Base-by-base conservation (phyloP, 352 stramenopile species). In the Phytopythium kandeliae region DNA sequence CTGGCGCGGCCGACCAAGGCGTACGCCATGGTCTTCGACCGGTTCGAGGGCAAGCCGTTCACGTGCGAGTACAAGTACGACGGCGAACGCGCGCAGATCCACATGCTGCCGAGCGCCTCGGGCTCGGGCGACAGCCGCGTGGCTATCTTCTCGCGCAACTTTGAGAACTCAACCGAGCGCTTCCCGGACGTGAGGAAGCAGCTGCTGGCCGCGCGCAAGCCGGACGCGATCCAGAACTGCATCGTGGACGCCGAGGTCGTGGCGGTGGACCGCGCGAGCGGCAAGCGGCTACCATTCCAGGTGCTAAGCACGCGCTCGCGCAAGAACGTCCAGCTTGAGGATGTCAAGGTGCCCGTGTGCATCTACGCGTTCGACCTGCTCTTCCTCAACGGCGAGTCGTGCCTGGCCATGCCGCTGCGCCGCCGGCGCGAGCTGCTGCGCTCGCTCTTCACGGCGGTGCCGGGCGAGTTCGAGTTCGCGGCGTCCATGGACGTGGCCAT, bases 21-120 rank as follows among this genome's bases (percentile, higher is more conserved):
- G 33, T 91, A 92, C 49, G 83, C 86, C 21, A 98, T 99, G 78
- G 97, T 99, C 11, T 89, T 99, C 40, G 96, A 98, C 53, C 88
- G 97, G 9, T 93, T 99, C 48, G 81, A 98, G 62, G 95, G 92
- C 26, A 83, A 91, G 64, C 73, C 82, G 31, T 98, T 99, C 67
- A 99, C 96, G 5, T 99, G 95, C 63, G 97, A 99, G 69, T 99
- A 98, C 87, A 99, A 99, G 74, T 99, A 99, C 69, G 97, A 99
- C 63, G 97, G 97, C 31, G 97, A 99, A 68, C 81, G 97, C 41
- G 95, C 96, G 6, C 97, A 99, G 66, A 91, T 93, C 42, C 96
- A 98, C 70, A 96, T 98, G 41, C 69, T 89, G 7, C 48, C 69
- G 0, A 79, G 88, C 42, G 96, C 93, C 28, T n/a, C 42, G 21